Evolutionary conservation across 2,329 filamentous ascomycete species (phyloP), one percentile per base, ranked within the genome.

Genomic region (Apiospora saccharicola): DNA sequence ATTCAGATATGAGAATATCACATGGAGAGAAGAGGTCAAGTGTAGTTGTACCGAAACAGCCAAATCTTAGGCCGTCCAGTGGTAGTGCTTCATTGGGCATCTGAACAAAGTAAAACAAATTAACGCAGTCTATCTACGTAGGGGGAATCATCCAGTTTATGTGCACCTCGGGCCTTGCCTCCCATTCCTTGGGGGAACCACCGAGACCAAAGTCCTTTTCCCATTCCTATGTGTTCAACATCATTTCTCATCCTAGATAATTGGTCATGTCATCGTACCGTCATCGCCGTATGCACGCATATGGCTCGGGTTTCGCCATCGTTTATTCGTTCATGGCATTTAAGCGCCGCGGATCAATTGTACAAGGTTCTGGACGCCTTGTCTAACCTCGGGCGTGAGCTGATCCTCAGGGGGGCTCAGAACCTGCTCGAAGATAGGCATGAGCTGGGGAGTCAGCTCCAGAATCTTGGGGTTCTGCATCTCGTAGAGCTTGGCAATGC

Each of bases 401-500:
- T 96, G 93, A 73, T 94, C 92, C 82, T 93, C 88, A 1, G 93
- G 93, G 68, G 90, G 88, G 72, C 87, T 85, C 71, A 96, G 87
- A 24, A 95, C 93, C 78, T 93, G 87, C 80, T 93, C 90, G 76
- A 96, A 93, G 73, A 95, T 83, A 16, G 89, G 88, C 75, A 94
- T 84, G 72, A 96, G 86, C 79, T 90, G 87, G 49, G 90, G 88
- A 5, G 93, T 95, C 67, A 94, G 87, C 77, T 89, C 86, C 82
- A 91, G 90, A 67, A 95, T 88, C 1, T 90, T 92, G 16, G 88
- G 85, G 83, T 96, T 92, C 75, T 90, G 88, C 74, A 88, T 85
- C 77, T 92, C 89, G 82, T 95, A 98, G 75, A 98, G 89, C 83
- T 93, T 91, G 82, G 94, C 92, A 79, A 99, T 92, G 90, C 95